Conservation (phyloP, 345 rosid genomes). For the Hibiscus syriacus region DNA sequence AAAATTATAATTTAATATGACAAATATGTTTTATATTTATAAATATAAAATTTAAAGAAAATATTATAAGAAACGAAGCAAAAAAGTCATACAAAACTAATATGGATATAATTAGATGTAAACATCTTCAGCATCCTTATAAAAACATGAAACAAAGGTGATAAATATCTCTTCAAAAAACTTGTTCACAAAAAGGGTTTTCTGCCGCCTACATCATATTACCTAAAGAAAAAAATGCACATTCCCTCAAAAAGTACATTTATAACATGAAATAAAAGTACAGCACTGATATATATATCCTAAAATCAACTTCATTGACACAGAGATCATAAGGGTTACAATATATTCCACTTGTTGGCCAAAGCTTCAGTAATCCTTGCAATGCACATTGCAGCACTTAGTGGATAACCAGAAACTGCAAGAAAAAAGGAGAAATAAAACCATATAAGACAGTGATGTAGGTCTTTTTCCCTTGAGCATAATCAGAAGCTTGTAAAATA, state of each 20-base stretch:
- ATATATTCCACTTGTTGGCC: conserved; percentile 39
- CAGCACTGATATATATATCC: not conserved
- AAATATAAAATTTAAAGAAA: too few species aligned
- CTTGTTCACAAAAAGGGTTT: too few species aligned
- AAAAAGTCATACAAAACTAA: too few species aligned
- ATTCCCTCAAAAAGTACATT: not conserved
- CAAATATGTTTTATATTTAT: too few species aligned
- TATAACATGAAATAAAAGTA: not conserved
- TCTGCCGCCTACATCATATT: too few species aligned
- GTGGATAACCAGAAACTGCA: conserved; percentile 83
- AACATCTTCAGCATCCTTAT: too few species aligned
- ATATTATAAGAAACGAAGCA: too few species aligned
- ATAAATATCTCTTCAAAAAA: too few species aligned
- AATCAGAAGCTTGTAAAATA: not conserved
- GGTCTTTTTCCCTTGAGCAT: not conserved
- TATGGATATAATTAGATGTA: too few species aligned
- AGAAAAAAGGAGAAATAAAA: not conserved
- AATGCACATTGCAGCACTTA: conserved; percentile 84
- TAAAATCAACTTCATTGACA: not conserved
- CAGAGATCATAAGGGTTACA: conserved; percentile 11
- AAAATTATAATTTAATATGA: too few species aligned
- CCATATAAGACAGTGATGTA: not conserved
- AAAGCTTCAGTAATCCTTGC: conserved; percentile 67
- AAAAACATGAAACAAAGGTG: too few species aligned
- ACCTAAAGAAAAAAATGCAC: not conserved